phyloP scores from a whole-genome alignment of 1,284 basidiomycete genomes.

The Ganoderma lucidum region DNA sequence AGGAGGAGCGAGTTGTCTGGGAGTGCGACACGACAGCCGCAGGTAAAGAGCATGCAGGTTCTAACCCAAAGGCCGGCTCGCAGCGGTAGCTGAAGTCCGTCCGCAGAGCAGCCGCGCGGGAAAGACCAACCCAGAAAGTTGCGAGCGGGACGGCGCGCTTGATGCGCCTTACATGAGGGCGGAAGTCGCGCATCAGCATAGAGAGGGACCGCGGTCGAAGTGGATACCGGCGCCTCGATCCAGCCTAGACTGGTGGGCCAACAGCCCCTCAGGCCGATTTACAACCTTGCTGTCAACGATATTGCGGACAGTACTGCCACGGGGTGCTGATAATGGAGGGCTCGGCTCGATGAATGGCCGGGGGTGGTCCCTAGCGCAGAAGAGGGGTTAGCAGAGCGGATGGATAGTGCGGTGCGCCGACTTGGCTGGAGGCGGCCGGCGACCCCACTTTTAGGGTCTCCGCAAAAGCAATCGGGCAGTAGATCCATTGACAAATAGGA shows the following conservation, averaged over 20 bases:
- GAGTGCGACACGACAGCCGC: neutral
- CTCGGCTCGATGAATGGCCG: conserved; percentile 3
- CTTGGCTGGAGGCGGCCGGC: neutral
- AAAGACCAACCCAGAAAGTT: conserved; percentile 7
- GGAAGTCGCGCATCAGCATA: conserved; percentile 13
- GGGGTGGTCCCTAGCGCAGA: neutral
- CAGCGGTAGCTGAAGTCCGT: neutral
- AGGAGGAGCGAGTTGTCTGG: neutral
- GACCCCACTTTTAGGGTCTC: conserved; percentile 5
- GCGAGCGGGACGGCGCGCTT: conserved; percentile 16
- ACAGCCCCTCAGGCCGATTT: conserved; percentile 9
- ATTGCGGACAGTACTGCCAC: neutral
- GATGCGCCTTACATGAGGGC: conserved; percentile 21
- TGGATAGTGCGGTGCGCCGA: neutral
- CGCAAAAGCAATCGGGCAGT: neutral
- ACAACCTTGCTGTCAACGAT: neutral
- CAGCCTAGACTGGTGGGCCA: conserved; percentile 4
- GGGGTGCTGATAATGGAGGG: neutral
- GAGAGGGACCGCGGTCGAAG: conserved; percentile 5
- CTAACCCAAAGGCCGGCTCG: neutral
- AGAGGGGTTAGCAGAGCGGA: conserved; percentile 1
- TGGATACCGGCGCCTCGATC: neutral
- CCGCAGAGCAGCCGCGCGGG: conserved; percentile 12
- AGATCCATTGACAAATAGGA: neutral
- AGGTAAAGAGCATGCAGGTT: conserved; percentile 6